Evolutionary conservation across 208 protist species (phyloP).

Genomic region (Kentomonas sorsogonicus): DNA sequence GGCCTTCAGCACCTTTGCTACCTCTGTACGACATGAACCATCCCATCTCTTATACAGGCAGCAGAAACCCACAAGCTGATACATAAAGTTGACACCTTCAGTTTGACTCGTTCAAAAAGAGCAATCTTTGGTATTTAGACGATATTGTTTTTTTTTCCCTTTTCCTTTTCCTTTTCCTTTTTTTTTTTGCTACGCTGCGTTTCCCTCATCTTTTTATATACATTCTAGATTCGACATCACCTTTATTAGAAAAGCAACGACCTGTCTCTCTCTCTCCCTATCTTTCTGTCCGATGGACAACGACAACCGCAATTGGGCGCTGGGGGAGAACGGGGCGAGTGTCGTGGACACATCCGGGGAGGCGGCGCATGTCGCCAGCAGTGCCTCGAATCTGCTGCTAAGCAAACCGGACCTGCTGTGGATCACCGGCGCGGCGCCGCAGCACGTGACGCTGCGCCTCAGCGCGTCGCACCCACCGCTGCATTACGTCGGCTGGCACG

Average conservation of each 20-base stretch:
- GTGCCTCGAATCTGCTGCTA: conserved; percentile 61
- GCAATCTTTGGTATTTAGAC: neutral
- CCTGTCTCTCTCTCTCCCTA: conserved; percentile 8
- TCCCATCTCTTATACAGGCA: too few species aligned
- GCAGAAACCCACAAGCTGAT: too few species aligned
- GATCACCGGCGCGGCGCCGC: conserved; percentile 74
- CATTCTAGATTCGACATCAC: neutral
- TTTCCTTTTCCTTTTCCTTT: conserved; percentile 1
- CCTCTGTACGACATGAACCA: too few species aligned
- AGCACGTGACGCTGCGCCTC: conserved; percentile 67
- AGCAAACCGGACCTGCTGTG: conserved; percentile 62
- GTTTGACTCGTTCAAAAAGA: neutral
- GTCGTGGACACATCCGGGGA: conserved; percentile 72
- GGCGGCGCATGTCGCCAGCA: conserved; percentile 45
- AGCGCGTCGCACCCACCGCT: conserved; percentile 49
- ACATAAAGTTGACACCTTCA: too few species aligned
- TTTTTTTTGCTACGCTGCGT: conserved; percentile 5
- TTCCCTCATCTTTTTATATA: neutral
- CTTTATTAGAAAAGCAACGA: neutral
- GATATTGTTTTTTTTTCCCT: neutral
- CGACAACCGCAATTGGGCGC: conserved; percentile 56
- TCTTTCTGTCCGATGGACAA: neutral
- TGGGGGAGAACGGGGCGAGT: conserved; percentile 37
- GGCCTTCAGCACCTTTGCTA: too few species aligned
- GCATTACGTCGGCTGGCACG: conserved; percentile 77